Base-by-base conservation (phyloP, 176 grass and related monocot genomes). In the Raddia distichophylla region DNA sequence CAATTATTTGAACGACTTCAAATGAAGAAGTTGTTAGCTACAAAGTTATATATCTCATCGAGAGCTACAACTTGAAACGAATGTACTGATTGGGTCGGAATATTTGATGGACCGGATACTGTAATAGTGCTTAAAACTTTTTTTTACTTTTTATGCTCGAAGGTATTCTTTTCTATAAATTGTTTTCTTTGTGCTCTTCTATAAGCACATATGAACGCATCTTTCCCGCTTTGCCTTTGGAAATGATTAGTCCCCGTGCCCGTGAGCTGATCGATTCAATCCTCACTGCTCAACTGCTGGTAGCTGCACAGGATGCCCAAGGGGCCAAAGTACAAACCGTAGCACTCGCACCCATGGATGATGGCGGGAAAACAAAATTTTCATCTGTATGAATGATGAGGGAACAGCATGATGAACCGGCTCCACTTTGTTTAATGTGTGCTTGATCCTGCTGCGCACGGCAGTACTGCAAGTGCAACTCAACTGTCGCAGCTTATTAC, bases 351-450 rank as follows among this genome's bases (percentile, higher is more conserved):
- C 6, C 3, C 19, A 60, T 60, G 4, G 18, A 49, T 49, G 57
- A 63, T 15, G 56, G 15, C 37, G 37, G 33, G 32, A 11, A 32
- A 50, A 70, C 44, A 49, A 70, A 70, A 14, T 70, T 49, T 8
- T 18, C 44, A 70, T 70, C n/a, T 47, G 19, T 32, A 7, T 45
- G 6, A 7, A 64, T 14, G 51, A 76, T 15, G 22, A 82, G 7
- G 57, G 63, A 76, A 17, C 63, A 69, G 17, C 76, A 76, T 69
- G 51, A 84, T 68, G 15, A 15, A 45, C 6, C 37, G 8, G 43
- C 22, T 60, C 14, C 22, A 20, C 82, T 69, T 77, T 77, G 82
- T 11, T 11, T 22, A 7, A 27, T 27, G 27, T 27, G 27, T 27
- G 27, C 27, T 27, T 71, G 20, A 19, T 19, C 10, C 19, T 2